A percentile compares a stretch with the other conserved stretches of the same genome.
phyloP scores from a whole-genome alignment of 225 moss, liverwort and hornwort genomes.

The Polytrichum formosum region DNA sequence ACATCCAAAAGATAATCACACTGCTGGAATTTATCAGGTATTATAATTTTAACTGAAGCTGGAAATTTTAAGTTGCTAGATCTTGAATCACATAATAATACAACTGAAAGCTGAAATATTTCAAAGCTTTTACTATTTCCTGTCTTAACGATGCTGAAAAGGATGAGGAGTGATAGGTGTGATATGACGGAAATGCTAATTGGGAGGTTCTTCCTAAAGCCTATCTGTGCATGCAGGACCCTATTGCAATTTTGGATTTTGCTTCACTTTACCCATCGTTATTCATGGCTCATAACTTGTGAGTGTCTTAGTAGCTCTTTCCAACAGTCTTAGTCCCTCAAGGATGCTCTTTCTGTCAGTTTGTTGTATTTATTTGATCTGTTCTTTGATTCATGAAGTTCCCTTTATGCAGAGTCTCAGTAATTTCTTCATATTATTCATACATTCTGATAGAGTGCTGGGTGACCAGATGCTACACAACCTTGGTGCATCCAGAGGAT shows the following conservation, averaged over 20 bases:
- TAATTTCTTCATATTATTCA: not conserved
- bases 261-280: conserved; percentile 65
- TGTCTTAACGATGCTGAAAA: not conserved
- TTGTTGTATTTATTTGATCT: not conserved
- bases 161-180: not conserved
- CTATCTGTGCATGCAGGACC: conserved; percentile 35
- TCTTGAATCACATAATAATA: no score
- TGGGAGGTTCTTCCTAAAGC: no score
- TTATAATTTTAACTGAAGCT: not conserved
- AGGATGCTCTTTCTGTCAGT: not conserved
- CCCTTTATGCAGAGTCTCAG: not conserved
- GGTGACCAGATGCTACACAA: conserved; percentile 58
- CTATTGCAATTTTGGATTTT: conserved; percentile 63
- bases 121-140: no score
- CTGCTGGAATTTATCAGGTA: conserved; percentile 62
- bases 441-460: not conserved
- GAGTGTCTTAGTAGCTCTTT: conserved; percentile 21
- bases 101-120: no score
- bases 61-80: not conserved
- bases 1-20: conserved; percentile 55
- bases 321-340: not conserved
- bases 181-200: not conserved
- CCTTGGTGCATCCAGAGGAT: conserved; percentile 57
- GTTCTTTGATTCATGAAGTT: no score
- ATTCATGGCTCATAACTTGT: conserved; percentile 65